These are phyloP conservation scores for Spizellomyces punctatus DNA, from an alignment of 192 early-diverging fungal species.

Conservation along the genomic window DNA sequence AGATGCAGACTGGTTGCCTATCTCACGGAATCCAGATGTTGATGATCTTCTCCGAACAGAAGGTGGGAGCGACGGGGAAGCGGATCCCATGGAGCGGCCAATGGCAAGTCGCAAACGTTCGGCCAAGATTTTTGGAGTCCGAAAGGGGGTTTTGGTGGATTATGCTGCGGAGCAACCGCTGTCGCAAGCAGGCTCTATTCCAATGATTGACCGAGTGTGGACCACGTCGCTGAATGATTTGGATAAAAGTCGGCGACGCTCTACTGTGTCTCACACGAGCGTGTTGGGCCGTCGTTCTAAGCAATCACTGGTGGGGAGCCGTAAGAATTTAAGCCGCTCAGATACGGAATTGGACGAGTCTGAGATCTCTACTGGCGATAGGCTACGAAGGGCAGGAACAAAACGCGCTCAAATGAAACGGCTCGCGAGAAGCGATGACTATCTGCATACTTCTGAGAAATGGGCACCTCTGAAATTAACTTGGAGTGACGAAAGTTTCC, in stretches of 20 bases:
- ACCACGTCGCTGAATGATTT: neutral
- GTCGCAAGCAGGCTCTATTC: neutral
- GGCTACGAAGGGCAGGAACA: too few relatives aligned
- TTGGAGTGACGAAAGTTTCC: too few relatives aligned
- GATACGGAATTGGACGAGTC: too few relatives aligned
- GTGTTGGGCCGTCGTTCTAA: too few relatives aligned
- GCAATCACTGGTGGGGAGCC: too few relatives aligned
- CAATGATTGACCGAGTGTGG: neutral
- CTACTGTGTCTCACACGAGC: neutral
- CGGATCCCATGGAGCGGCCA: slow-evolving; percentile 3
- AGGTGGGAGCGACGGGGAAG: slow-evolving; percentile 6
- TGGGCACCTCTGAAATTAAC: too few relatives aligned
- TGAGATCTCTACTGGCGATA: too few relatives aligned
- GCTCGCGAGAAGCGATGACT: too few relatives aligned
- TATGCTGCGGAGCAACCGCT: neutral
- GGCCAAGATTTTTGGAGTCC: neutral
- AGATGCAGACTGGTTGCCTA: slow-evolving; percentile 12
- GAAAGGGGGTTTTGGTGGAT: neutral
- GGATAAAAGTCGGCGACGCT: neutral
- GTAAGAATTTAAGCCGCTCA: too few relatives aligned
- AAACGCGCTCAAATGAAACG: too few relatives aligned
- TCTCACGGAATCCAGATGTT: neutral
- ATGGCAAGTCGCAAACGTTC: slow-evolving; percentile 20
- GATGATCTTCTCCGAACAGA: neutral
- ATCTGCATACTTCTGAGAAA: too few relatives aligned